Percentiles rank a stretch among this genome's conserved stretches.
phyloP scores from a whole-genome alignment of 2,329 filamentous ascomycete species.

The Penicillium sp. region DNA sequence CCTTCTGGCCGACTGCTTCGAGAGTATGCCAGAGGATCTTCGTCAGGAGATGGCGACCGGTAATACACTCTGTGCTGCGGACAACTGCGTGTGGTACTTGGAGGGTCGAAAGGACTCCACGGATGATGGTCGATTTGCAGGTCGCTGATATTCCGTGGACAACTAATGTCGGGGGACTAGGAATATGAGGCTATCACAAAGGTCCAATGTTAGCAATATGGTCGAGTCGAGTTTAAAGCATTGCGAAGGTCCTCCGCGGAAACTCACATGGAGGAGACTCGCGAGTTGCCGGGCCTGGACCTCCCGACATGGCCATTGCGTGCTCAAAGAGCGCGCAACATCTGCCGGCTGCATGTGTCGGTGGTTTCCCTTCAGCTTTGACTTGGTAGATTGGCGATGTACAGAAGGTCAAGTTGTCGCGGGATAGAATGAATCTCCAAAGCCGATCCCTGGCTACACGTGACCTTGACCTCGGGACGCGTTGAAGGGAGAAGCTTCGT shows the following conservation, averaged over 20 bases:
- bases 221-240: neutral
- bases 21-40: conserved; percentile 43
- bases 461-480: conserved; percentile 19
- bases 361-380: neutral
- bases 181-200: conserved; percentile 41
- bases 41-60: conserved; percentile 42
- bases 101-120: conserved; percentile 58
- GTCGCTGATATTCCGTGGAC: conserved; percentile 81
- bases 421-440: conserved; percentile 3
- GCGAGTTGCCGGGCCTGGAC: conserved; percentile 40
- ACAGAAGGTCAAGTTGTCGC: conserved; percentile 1
- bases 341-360: conserved; percentile 32
- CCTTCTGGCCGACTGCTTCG: conserved; percentile 31
- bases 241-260: conserved; percentile 1
- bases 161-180: conserved; percentile 68
- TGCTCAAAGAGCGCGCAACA: conserved; percentile 32
- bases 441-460: conserved; percentile 12
- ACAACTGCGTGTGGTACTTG: conserved; percentile 43
- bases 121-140: conserved; percentile 71
- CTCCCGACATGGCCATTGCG: conserved; percentile 43
- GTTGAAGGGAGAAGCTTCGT: neutral
- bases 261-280: conserved; percentile 39
- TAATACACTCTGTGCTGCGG: conserved; percentile 44
- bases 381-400: neutral
- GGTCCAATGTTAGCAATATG: neutral